phyloP scores from a whole-genome alignment of 78 protist species.

The Cyanophora paradoxa region DNA sequence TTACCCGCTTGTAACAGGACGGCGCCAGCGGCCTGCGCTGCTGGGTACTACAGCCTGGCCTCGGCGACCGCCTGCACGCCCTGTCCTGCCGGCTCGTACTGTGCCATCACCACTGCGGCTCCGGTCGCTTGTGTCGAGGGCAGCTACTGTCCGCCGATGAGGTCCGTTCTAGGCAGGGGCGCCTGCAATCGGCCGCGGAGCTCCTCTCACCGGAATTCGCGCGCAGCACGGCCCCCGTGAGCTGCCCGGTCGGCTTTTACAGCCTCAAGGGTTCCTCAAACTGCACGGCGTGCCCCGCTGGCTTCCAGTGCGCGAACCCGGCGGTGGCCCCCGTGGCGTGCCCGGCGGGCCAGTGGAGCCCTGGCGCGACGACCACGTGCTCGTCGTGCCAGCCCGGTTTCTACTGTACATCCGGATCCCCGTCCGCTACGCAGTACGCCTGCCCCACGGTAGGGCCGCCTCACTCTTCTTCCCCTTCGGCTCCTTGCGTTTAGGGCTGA shows the following conservation, averaged over 20 bases:
- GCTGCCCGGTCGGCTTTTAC: not conserved
- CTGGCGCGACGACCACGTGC: too few species aligned
- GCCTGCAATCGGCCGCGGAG: too few species aligned
- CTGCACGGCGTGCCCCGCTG: not conserved
- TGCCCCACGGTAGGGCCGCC: too few species aligned
- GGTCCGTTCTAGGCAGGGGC: too few species aligned
- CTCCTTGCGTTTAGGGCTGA: too few species aligned
- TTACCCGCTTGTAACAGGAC: too few species aligned
- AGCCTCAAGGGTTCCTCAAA: not conserved
- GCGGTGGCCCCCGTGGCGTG: conserved; percentile 7
- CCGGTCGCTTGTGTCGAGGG: not conserved
- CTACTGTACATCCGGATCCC: not conserved
- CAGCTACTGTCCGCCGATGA: too few species aligned
- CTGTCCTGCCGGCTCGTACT: conserved; percentile 41
- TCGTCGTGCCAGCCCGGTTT: not conserved
- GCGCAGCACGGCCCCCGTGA: conserved; percentile 17
- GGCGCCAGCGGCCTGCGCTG: too few species aligned
- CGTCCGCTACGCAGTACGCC: not conserved
- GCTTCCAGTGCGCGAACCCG: not conserved
- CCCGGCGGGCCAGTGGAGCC: not conserved
- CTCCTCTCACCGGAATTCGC: not conserved
- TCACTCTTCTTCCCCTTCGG: too few species aligned
- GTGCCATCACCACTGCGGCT: conserved; percentile 3
- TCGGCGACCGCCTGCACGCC: conserved; percentile 12
- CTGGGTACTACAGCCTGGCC: not conserved